These are phyloP conservation scores for Hypomontagnella submonticulosa DNA, from an alignment of 495 filamentous ascomycete species.

Conservation along the genomic window DNA sequence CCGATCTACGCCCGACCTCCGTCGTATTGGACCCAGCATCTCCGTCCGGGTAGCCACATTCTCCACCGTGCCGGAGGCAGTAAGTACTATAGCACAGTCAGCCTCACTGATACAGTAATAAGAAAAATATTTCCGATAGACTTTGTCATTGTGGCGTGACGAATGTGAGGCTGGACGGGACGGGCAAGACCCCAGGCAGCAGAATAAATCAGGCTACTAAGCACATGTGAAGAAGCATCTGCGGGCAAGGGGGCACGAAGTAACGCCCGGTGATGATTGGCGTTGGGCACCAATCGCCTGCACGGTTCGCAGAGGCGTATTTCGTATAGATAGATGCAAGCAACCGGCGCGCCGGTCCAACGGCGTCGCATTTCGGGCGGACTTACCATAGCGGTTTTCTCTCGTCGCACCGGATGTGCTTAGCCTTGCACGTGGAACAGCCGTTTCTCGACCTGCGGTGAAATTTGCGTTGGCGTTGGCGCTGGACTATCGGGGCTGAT, in stretches of 20 bases:
- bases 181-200: conserved; percentile 1
- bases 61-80: conserved; percentile 49
- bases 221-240: conserved; percentile 10
- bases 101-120: conserved; percentile 31
- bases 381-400: conserved; percentile 50
- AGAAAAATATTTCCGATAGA: background rate
- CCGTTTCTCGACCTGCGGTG: conserved; percentile 48
- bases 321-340: conserved; percentile 31
- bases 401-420: conserved; percentile 52
- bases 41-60: conserved; percentile 47
- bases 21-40: conserved; percentile 31
- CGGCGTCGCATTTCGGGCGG: conserved; percentile 21
- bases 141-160: conserved; percentile 1
- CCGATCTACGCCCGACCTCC: conserved; percentile 26
- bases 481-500: conserved; percentile 33
- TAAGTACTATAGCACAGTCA: conserved; percentile 45
- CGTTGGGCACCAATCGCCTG: conserved; percentile 40
- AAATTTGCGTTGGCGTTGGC: conserved; percentile 47
- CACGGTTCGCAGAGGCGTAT: conserved; percentile 11
- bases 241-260: conserved; percentile 17
- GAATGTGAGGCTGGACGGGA: conserved; percentile 9
- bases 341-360: conserved; percentile 13
- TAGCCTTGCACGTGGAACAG: conserved; percentile 47
- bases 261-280: conserved; percentile 15
- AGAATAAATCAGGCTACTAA: conserved; percentile 8